phyloP scores from a whole-genome alignment of 192 early-diverging fungal species.

The Backusella tuberculispora region DNA sequence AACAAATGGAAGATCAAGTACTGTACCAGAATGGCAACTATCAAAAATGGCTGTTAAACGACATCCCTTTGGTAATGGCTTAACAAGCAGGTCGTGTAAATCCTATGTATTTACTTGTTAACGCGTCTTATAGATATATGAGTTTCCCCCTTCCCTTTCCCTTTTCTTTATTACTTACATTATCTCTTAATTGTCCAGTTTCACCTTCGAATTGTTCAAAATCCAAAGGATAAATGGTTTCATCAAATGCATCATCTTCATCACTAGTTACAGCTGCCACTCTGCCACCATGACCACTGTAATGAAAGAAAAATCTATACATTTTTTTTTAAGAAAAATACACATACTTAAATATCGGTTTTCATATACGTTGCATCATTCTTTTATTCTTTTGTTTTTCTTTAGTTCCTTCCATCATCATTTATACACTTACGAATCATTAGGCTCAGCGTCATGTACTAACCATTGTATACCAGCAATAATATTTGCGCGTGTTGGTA shows the following conservation, averaged over 20 bases:
- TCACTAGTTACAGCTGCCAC: slow-evolving; percentile 59
- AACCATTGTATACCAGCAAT: slow-evolving; percentile 79
- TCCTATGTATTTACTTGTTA: background rate
- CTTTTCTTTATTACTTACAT: slow-evolving; percentile 38
- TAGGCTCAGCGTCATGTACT: slow-evolving; percentile 69
- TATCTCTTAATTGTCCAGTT: slow-evolving; percentile 72
- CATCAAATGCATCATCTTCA: slow-evolving; percentile 80
- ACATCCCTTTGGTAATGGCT: slow-evolving; percentile 62
- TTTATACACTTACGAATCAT: slow-evolving; percentile 63
- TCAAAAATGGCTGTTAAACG: slow-evolving; percentile 85
- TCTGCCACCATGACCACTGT: slow-evolving; percentile 76
- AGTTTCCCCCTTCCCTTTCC: background rate
- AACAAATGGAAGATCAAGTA: slow-evolving; percentile 78
- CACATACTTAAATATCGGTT: background rate
- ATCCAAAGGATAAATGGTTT: slow-evolving; percentile 77
- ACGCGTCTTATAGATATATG: background rate
- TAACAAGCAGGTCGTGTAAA: slow-evolving; percentile 77
- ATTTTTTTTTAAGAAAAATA: background rate
- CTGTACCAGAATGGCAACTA: slow-evolving; percentile 85
- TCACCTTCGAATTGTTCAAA: slow-evolving; percentile 51
- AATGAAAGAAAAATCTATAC: slow-evolving; percentile 78
- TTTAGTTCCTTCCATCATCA: background rate
- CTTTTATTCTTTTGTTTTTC: too few species aligned
- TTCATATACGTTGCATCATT: background rate
- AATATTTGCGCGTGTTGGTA: slow-evolving; percentile 79